phyloP scores from a whole-genome alignment of 2,329 filamentous ascomycete species.

The Fusarium staphyleae region DNA sequence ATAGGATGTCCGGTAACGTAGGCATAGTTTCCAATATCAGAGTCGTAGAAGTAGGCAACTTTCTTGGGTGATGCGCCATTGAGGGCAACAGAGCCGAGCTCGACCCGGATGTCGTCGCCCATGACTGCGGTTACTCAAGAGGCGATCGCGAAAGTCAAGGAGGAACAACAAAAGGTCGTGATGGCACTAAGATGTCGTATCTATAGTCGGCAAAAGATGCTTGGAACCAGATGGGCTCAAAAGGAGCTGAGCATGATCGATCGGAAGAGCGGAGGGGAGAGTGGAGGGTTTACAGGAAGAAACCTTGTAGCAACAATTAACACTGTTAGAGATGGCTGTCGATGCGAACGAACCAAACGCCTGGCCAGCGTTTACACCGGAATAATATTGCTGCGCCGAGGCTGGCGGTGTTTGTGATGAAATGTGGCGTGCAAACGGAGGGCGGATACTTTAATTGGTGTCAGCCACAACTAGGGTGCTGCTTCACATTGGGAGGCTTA shows the following conservation, averaged over 20 bases:
- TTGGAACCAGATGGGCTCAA: slow-evolving; percentile 27
- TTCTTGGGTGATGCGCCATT: slow-evolving; percentile 69
- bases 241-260: slow-evolving; percentile 35
- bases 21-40: slow-evolving; percentile 97
- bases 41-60: slow-evolving; percentile 98
- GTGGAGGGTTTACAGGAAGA: slow-evolving; percentile 27
- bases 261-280: slow-evolving; percentile 10
- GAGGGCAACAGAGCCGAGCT: slow-evolving; percentile 56
- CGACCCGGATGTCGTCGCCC: slow-evolving; percentile 50
- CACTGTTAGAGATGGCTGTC: slow-evolving; percentile 30
- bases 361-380: slow-evolving; percentile 34
- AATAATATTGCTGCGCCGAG: slow-evolving; percentile 43
- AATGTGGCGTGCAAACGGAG: neutral
- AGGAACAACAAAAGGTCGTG: slow-evolving; percentile 9
- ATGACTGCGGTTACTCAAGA: slow-evolving; percentile 39
- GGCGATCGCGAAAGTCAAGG: slow-evolving; percentile 25
- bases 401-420: neutral
- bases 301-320: slow-evolving; percentile 30
- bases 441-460: neutral
- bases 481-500: too few relatives aligned
- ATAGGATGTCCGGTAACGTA: slow-evolving; percentile 97
- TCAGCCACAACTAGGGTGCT: slow-evolving; percentile 9
- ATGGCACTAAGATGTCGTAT: neutral
- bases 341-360: slow-evolving; percentile 31
- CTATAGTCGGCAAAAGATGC: neutral